Evolutionary conservation across 1,284 basidiomycete species (phyloP).

Genomic region (Cryptococcus sp.): DNA sequence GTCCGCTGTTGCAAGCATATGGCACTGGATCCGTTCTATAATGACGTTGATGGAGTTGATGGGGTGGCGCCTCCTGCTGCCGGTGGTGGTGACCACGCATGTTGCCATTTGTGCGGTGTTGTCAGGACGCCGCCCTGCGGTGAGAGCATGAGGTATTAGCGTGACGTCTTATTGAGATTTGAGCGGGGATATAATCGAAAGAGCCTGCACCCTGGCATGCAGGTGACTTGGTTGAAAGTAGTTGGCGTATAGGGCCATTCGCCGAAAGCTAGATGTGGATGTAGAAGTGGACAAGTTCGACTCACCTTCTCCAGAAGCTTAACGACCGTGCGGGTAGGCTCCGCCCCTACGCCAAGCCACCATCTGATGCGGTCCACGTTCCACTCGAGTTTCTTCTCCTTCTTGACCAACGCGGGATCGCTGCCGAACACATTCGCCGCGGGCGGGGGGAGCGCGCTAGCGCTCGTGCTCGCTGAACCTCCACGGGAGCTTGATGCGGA

Average conservation of each 20-base stretch:
- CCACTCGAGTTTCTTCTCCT: constrained; percentile 80
- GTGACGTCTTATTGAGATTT: constrained; percentile 11
- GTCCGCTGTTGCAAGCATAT: too few relatives aligned
- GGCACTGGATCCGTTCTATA: not conserved
- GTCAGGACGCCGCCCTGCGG: constrained; percentile 42
- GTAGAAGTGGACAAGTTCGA: constrained; percentile 20
- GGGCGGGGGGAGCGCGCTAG: constrained; percentile 22
- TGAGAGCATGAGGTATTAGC: not conserved
- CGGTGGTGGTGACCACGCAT: constrained; percentile 34
- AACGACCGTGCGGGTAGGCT: constrained; percentile 76
- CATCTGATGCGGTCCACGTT: constrained; percentile 85
- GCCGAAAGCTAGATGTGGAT: too few relatives aligned
- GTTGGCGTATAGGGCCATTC: too few relatives aligned
- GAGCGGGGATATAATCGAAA: not conserved
- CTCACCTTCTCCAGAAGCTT: constrained; percentile 77
- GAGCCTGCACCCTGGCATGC: not conserved
- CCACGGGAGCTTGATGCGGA: too few relatives aligned
- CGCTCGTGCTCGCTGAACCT: constrained; percentile 3
- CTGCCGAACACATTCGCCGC: constrained; percentile 48
- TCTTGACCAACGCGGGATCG: constrained; percentile 21
- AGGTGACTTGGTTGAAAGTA: too few relatives aligned
- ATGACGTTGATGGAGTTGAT: constrained; percentile 5
- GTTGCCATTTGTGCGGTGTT: constrained; percentile 48
- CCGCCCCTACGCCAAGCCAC: constrained; percentile 83
- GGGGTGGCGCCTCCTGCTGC: not conserved